Percentiles rank a stretch among this genome's conserved stretches.
Conservation (phyloP, 345 rosid genomes). For the Murraya koenigii region DNA sequence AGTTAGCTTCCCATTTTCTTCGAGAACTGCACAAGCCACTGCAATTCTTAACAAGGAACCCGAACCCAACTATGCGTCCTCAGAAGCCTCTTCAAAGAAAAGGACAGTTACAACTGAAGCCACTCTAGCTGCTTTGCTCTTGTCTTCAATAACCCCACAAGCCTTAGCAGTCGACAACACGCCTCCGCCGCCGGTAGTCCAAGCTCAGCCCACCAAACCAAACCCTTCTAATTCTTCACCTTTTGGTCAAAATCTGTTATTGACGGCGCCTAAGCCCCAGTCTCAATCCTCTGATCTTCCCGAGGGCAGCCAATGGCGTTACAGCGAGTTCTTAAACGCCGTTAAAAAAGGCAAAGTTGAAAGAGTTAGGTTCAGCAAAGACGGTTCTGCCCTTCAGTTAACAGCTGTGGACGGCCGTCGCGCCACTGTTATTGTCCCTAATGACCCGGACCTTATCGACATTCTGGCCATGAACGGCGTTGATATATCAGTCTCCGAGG, state of each 20-base stretch:
- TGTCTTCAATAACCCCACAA: constrained; percentile 45
- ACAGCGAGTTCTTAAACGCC: constrained; percentile 78
- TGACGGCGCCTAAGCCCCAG: constrained; percentile 63
- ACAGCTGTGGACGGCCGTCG: constrained; percentile 70
- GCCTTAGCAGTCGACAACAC: constrained; percentile 55
- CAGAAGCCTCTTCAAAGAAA: neutral
- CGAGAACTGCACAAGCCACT: constrained; percentile 13
- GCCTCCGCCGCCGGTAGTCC: constrained; percentile 34
- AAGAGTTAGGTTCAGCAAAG: constrained; percentile 75
- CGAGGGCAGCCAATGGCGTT: constrained; percentile 70
- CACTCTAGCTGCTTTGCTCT: constrained; percentile 47
- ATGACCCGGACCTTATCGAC: constrained; percentile 70
- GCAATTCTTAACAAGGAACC: constrained; percentile 23
- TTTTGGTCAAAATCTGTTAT: constrained; percentile 42
- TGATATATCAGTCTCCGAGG: constrained; percentile 75
- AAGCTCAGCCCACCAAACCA: constrained; percentile 47
- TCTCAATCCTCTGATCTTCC: constrained; percentile 60
- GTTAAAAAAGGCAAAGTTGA: constrained; percentile 77
- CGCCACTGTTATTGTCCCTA: constrained; percentile 57
- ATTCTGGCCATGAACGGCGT: constrained; percentile 77
- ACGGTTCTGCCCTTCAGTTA: constrained; percentile 61
- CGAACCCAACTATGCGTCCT: constrained; percentile 21
- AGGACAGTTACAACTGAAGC: constrained; percentile 30
- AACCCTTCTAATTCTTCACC: constrained; percentile 40
- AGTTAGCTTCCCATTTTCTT: constrained; percentile 20